Evolutionary conservation across 169 alveolate genomes (phyloP), one percentile per base, ranked within the genome.

Genomic region (Miamiensis avidus): DNA sequence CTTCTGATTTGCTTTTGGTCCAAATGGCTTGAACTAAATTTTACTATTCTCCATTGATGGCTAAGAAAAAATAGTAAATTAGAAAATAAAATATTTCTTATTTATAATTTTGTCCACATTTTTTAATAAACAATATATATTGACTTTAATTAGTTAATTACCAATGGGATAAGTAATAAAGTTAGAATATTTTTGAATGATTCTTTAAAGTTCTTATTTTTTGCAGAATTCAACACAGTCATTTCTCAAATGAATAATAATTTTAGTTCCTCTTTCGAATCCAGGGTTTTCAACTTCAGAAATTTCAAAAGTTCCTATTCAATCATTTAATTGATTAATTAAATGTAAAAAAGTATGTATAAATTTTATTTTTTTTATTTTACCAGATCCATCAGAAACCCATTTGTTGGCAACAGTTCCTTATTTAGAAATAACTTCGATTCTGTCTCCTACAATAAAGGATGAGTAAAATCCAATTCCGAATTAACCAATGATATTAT

Each of bases 391-490:
- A 82, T 82, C 87, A 73, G 87, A 82, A 25, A 87, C 87, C 96
- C 96, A 93, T 64, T 89, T 78, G 31, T 87, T 82, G 26, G 92
- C 69, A 49, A 20, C 26, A 4, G 4, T 11, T 20, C 69, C 69
- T 49, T 49, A 49, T 49, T 96, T 91, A 20, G 97, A 83, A 64
- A 94, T 89, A 31, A 97, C 99, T 86, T 96, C 98, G n/a, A 97
- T 98, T 30, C 90, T 73, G 88, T 95, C 95, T n/a, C 98, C 96
- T 29, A 97, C 98, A 78, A 97, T 97, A 84, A 97, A 97, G n/a
- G 97, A 88, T 31, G 97, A 93, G 86, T 97, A 97, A 81, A 97
- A 97, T 16, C 99, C 99, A 15, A 97, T 98, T 33, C 99, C 99
- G 87, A 97, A 97, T 89, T 97, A 96, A 11, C 99, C 99, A 75